Evolutionary conservation across 2,329 filamentous ascomycete species (phyloP).

Genomic region (Ophiocordyceps australis): DNA sequence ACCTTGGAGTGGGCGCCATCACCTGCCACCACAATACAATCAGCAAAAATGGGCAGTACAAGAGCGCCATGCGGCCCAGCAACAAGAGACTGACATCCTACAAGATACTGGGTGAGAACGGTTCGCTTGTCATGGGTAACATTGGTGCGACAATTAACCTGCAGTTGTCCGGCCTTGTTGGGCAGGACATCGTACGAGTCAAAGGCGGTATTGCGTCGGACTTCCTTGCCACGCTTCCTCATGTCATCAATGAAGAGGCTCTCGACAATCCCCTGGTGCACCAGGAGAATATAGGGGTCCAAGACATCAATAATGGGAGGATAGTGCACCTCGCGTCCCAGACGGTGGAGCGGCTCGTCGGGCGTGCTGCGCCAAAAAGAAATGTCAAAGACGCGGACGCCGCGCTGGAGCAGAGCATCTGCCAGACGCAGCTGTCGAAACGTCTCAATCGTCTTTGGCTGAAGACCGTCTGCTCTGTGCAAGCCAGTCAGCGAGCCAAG

Average conservation of each 20-base stretch:
- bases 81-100: slow-evolving; percentile 37
- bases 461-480: slow-evolving; percentile 47
- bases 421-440: slow-evolving; percentile 55
- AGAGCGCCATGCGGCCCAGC: not conserved
- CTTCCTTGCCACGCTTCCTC: slow-evolving; percentile 40
- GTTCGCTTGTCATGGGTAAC: slow-evolving; percentile 29
- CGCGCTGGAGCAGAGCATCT: slow-evolving; percentile 47
- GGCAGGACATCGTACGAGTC: slow-evolving; percentile 31
- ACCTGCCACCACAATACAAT: slow-evolving; percentile 14
- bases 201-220: slow-evolving; percentile 47
- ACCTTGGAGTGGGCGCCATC: slow-evolving; percentile 59
- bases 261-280: slow-evolving; percentile 63
- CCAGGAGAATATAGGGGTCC: slow-evolving; percentile 37
- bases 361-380: slow-evolving; percentile 47
- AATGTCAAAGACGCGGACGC: slow-evolving; percentile 57
- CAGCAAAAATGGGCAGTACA: not conserved
- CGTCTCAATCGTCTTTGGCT: slow-evolving; percentile 65
- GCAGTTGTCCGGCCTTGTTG: slow-evolving; percentile 22
- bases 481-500: slow-evolving; percentile 4
- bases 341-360: slow-evolving; percentile 34
- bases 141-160: slow-evolving; percentile 31
- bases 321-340: slow-evolving; percentile 51
- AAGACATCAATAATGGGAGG: slow-evolving; percentile 39
- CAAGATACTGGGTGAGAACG: slow-evolving; percentile 42
- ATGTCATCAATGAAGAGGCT: slow-evolving; percentile 52